A percentile compares a stretch with the other conserved stretches of the same genome.
Evolutionary conservation across 2,329 filamentous ascomycete genomes (phyloP).

Genomic region (Ophiostoma populinum): DNA sequence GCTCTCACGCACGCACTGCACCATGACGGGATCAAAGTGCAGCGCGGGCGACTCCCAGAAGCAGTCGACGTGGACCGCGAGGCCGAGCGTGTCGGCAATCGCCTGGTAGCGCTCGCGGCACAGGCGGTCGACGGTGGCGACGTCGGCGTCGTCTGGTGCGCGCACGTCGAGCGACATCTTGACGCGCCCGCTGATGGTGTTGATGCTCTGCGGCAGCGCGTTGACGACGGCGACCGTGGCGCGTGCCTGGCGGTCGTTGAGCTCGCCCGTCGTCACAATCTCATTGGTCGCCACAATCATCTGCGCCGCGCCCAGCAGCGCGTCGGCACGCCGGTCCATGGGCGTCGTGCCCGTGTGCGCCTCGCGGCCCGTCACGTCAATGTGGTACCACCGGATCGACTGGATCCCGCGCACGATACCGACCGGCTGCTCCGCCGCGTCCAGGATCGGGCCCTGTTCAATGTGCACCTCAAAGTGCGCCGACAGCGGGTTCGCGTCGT

Average conservation of each 20-base stretch:
- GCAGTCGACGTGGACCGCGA: slow-evolving; percentile 5
- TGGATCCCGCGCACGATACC: slow-evolving; percentile 58
- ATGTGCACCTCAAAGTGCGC: slow-evolving; percentile 77
- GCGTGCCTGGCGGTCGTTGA: slow-evolving; percentile 33
- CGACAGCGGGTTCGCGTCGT: slow-evolving; percentile 45
- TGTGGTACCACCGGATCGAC: slow-evolving; percentile 56
- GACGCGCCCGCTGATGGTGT: slow-evolving; percentile 54
- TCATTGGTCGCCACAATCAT: slow-evolving; percentile 51
- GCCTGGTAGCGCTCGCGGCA: slow-evolving; percentile 7
- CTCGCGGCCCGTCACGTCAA: slow-evolving; percentile 49
- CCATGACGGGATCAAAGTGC: slow-evolving; percentile 10
- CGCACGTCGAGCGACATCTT: slow-evolving; percentile 53
- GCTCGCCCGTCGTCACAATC: slow-evolving; percentile 31
- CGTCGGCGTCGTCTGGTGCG: slow-evolving; percentile 34
- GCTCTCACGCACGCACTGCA: slow-evolving; percentile 8
- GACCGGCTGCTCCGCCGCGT: slow-evolving; percentile 43
- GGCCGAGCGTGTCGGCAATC: slow-evolving; percentile 6
- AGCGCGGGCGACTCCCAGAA: slow-evolving; percentile 10
- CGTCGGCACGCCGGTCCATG: slow-evolving; percentile 17
- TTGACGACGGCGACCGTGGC: slow-evolving; percentile 53
- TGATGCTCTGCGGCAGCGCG: slow-evolving; percentile 49
- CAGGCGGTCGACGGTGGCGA: slow-evolving; percentile 34
- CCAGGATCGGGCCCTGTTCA: slow-evolving; percentile 64
- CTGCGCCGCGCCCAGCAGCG: slow-evolving; percentile 29
- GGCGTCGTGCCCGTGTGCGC: slow-evolving; percentile 62